Conservation (phyloP, 78 protist genomes). For the Protostelium mycophagum region DNA sequence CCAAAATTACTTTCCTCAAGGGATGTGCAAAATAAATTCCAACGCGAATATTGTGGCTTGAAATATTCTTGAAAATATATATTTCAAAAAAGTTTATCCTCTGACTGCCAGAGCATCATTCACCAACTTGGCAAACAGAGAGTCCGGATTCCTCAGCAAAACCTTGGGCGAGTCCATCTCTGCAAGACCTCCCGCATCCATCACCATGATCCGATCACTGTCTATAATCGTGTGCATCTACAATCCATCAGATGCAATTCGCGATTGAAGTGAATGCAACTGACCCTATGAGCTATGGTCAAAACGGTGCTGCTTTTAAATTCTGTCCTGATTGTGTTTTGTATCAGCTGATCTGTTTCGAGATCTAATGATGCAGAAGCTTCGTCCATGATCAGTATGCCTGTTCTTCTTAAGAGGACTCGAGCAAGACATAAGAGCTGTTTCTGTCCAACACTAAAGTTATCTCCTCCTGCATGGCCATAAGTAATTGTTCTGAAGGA, state of each 20-base stretch:
- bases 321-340: constrained; percentile 20
- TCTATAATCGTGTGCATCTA: constrained; percentile 72
- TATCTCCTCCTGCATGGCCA: constrained; percentile 34
- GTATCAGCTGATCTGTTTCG: constrained; percentile 64
- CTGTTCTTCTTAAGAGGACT: constrained; percentile 34
- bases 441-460: constrained; percentile 76
- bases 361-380: constrained; percentile 73
- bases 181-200: background rate
- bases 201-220: constrained; percentile 32
- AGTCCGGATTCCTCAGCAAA: constrained; percentile 29
- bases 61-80: too few relatives aligned
- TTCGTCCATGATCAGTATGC: constrained; percentile 63
- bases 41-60: too few relatives aligned
- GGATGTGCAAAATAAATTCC: too few relatives aligned
- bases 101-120: constrained; percentile 7
- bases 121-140: constrained; percentile 44
- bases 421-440: constrained; percentile 87
- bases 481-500: constrained; percentile 3
- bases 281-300: constrained; percentile 75
- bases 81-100: too few relatives aligned
- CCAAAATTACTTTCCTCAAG: too few relatives aligned
- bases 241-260: too few relatives aligned
- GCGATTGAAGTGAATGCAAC: too few relatives aligned
- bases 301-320: constrained; percentile 8
- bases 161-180: constrained; percentile 8